A percentile compares a stretch with the other conserved stretches of the same genome.
These are phyloP conservation scores for Diplocarpon rosae DNA, from an alignment of 2,329 filamentous ascomycete genomes.

Conservation along the genomic window DNA sequence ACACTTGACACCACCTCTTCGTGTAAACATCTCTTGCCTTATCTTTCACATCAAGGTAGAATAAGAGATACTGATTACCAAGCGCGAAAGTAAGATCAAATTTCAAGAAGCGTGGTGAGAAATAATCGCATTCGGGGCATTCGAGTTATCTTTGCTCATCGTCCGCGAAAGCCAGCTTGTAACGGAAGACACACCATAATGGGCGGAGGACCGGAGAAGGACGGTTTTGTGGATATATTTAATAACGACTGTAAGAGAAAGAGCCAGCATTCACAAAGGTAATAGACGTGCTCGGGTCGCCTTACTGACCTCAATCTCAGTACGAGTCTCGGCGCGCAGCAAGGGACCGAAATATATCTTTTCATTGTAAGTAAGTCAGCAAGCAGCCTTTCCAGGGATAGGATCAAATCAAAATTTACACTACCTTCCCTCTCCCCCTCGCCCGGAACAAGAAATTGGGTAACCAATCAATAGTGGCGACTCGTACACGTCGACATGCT, in stretches of 20 bases:
- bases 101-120: neutral
- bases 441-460: neutral
- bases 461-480: slow-evolving; percentile 22
- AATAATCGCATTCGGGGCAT: neutral
- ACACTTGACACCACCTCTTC: neutral
- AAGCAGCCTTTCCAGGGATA: neutral
- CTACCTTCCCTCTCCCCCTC: too few relatives aligned
- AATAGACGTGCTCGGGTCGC: too few relatives aligned
- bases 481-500: slow-evolving; percentile 28
- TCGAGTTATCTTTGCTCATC: neutral
- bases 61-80: neutral
- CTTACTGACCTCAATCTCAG: neutral
- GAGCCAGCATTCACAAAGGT: too few relatives aligned
- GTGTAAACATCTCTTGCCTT: neutral
- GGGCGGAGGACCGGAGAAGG: slow-evolving; percentile 2
- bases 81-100: neutral
- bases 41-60: neutral
- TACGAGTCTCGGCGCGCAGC: neutral
- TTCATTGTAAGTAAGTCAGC: neutral
- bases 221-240: neutral
- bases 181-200: neutral
- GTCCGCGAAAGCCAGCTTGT: neutral
- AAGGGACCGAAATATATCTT: slow-evolving; percentile 2
- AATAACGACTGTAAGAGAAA: neutral
- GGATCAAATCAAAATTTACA: neutral